Conservation (phyloP, 768 basidiomycete genomes). For the Trametes gibbosa region DNA sequence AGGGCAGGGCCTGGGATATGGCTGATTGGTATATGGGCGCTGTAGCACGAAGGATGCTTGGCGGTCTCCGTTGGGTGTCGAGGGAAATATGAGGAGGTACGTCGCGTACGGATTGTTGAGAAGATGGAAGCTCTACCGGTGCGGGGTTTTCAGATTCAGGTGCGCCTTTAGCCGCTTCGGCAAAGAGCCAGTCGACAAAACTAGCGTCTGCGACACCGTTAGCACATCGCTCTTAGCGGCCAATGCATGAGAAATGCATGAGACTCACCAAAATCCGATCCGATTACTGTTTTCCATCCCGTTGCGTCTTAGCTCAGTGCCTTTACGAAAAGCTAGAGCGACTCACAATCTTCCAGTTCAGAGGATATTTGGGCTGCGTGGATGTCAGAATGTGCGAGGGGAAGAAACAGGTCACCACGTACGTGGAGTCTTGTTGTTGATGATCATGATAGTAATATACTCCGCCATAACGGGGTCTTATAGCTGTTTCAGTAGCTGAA, state of each 20-base stretch:
- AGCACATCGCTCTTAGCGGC: slow-evolving; percentile 11
- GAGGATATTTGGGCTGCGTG: slow-evolving; percentile 15
- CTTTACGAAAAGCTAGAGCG: neutral
- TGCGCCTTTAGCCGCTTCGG: slow-evolving; percentile 70
- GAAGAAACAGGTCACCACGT: slow-evolving; percentile 25
- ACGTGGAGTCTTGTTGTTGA: slow-evolving; percentile 86
- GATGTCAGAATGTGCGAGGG: neutral
- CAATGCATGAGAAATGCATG: too few species aligned
- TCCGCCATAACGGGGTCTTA: slow-evolving; percentile 90
- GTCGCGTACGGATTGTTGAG: slow-evolving; percentile 29
- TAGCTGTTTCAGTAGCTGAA: neutral
- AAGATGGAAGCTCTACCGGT: slow-evolving; percentile 26
- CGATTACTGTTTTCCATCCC: slow-evolving; percentile 50
- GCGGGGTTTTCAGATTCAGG: slow-evolving; percentile 45
- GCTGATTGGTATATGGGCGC: slow-evolving; percentile 69
- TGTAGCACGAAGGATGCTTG: slow-evolving; percentile 50
- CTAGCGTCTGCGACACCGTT: slow-evolving; percentile 54
- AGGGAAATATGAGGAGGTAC: slow-evolving; percentile 32
- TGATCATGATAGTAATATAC: slow-evolving; percentile 93
- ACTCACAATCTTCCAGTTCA: slow-evolving; percentile 18
- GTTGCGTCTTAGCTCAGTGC: neutral
- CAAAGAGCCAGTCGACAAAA: slow-evolving; percentile 90
- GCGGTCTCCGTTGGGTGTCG: slow-evolving; percentile 44
- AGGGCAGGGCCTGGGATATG: slow-evolving; percentile 59
- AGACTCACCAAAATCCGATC: slow-evolving; percentile 71